Conservation (phyloP, 441 rosid genomes). For the Manihot esculenta region DNA sequence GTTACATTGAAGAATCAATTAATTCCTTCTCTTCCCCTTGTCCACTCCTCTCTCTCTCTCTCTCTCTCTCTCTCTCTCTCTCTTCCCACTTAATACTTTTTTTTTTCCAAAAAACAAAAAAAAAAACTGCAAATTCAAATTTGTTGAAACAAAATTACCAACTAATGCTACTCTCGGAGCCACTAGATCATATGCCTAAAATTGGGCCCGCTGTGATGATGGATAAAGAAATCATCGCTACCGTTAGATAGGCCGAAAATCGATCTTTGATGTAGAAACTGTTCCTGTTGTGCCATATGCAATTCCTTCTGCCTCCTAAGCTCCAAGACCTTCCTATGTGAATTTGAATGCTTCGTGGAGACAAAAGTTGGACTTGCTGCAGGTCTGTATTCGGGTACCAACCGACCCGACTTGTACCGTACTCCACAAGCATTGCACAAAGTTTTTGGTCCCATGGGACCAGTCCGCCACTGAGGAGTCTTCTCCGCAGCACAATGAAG, state of each 20-base stretch:
- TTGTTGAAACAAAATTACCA: slow-evolving; percentile 12
- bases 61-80: no score
- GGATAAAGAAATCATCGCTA: slow-evolving; percentile 64
- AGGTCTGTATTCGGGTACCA: slow-evolving; percentile 90
- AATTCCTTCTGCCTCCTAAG: slow-evolving; percentile 78
- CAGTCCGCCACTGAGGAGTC: slow-evolving; percentile 95
- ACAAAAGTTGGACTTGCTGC: slow-evolving; percentile 84
- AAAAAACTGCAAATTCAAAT: slow-evolving; percentile 23
- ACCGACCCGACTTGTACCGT: slow-evolving; percentile 76
- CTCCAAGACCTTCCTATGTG: slow-evolving; percentile 88
- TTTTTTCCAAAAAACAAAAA: slow-evolving; percentile 13
- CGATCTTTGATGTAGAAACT: slow-evolving; percentile 46
- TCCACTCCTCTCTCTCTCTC: no score
- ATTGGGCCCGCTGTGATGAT: slow-evolving; percentile 54
- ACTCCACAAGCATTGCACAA: slow-evolving; percentile 91
- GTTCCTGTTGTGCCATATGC: slow-evolving; percentile 52
- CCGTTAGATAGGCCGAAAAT: slow-evolving; percentile 60
- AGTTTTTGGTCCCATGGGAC: slow-evolving; percentile 92
- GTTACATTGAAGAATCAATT: no score
- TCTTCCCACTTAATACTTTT: no score
- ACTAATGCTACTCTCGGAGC: slow-evolving; percentile 8
- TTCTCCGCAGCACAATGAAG: slow-evolving; percentile 81
- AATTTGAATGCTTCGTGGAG: slow-evolving; percentile 74
- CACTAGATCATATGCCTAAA: slow-evolving; percentile 62
- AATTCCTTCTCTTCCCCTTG: no score